Percentiles rank a stretch among this genome's conserved stretches.
Evolutionary conservation across 2,329 filamentous ascomycete genomes (phyloP).

Genomic region (Cercospora sp.): DNA sequence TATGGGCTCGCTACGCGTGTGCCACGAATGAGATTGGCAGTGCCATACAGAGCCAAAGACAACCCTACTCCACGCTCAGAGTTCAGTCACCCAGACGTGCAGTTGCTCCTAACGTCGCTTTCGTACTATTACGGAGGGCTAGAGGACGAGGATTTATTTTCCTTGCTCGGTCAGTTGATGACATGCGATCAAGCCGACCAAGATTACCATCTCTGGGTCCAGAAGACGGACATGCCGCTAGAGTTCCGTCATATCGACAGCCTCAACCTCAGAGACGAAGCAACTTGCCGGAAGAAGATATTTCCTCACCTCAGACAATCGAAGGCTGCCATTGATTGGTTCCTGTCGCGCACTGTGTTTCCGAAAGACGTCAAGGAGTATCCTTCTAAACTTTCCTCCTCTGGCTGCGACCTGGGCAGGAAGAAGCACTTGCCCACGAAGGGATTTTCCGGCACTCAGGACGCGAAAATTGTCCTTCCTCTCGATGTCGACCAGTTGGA

Average conservation of each 20-base stretch:
- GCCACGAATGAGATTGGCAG: constrained; percentile 56
- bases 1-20: constrained; percentile 54
- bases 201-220: constrained; percentile 34
- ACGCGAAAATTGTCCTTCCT: constrained; percentile 61
- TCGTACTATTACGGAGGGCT: constrained; percentile 68
- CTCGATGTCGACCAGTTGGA: constrained; percentile 63
- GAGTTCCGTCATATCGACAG: constrained; percentile 28
- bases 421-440: constrained; percentile 58
- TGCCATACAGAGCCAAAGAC: constrained; percentile 68
- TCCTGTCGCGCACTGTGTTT: constrained; percentile 66
- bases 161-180: constrained; percentile 29
- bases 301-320: constrained; percentile 52
- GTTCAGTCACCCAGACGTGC: constrained; percentile 68
- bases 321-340: constrained; percentile 64
- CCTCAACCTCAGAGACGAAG: constrained; percentile 35
- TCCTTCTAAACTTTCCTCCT: constrained; percentile 61
- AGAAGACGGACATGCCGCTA: constrained; percentile 19
- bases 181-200: constrained; percentile 32
- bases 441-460: constrained; percentile 72
- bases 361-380: constrained; percentile 67
- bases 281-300: constrained; percentile 26
- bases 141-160: constrained; percentile 47
- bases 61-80: constrained; percentile 63
- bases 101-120: constrained; percentile 65
- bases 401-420: constrained; percentile 66